These are phyloP conservation scores for Asterella californica DNA, from an alignment of 225 moss, liverwort and hornwort species.

Conservation along the genomic window DNA sequence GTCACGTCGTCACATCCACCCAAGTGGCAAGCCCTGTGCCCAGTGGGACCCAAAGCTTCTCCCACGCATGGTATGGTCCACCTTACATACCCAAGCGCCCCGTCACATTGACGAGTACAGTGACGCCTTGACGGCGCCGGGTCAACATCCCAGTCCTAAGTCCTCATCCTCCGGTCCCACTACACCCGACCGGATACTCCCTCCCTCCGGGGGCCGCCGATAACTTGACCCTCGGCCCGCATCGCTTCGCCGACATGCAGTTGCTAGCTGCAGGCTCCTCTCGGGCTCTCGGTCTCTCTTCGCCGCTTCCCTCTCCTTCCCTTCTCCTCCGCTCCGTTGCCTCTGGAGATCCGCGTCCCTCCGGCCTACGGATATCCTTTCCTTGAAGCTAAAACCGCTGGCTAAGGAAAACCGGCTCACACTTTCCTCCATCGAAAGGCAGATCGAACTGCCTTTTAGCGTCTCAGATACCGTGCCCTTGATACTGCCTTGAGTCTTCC, in stretches of 20 bases:
- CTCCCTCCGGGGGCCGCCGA: constrained; percentile 5
- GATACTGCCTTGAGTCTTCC: too few relatives aligned
- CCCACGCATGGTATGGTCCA: constrained; percentile 14
- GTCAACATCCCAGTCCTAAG: not conserved
- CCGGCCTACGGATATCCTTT: not conserved
- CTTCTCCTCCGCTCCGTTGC: not conserved
- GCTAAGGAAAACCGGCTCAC: not conserved
- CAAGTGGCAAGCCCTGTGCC: too few relatives aligned
- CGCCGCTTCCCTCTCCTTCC: not conserved
- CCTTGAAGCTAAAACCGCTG: not conserved
- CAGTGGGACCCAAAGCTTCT: not conserved
- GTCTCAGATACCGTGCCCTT: too few relatives aligned
- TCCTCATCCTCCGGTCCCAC: not conserved
- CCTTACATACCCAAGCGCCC: constrained; percentile 1
- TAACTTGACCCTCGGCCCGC: not conserved
- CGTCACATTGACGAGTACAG: constrained; percentile 8
- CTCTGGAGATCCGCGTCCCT: not conserved
- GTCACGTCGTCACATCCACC: not conserved
- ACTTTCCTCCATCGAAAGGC: not conserved
- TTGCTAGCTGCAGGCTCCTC: not conserved
- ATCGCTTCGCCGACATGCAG: not conserved
- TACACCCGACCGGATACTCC: not conserved
- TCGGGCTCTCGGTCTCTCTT: not conserved
- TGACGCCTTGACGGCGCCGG: constrained; percentile 12
- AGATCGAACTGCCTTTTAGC: not conserved